Evolutionary conservation across 169 alveolate species (phyloP), one percentile per base, ranked within the genome.

Genomic region (Sarcocystis neurona): DNA sequence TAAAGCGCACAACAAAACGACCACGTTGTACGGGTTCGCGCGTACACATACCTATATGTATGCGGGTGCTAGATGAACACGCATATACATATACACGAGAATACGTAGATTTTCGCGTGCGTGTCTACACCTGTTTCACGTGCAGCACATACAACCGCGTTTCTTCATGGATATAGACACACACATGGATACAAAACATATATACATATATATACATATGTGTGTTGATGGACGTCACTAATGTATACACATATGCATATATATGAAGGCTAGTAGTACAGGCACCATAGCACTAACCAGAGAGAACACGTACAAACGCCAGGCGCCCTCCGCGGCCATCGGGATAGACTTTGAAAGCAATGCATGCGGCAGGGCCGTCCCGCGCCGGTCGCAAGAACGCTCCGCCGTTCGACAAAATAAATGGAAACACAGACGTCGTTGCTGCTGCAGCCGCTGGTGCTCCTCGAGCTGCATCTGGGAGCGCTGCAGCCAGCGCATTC

Each of bases 251-350:
- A n/a, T n/a, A n/a, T n/a, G n/a, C n/a, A n/a, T n/a, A n/a, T n/a
- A n/a, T n/a, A n/a, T n/a, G n/a, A n/a, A 58, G n/a, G 30, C 18
- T 58, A 2, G 4, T 5, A 10, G 70, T 4, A 32, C 18, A 58
- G 18, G 39, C 70, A 6, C 70, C 39, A 6, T 58, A 1, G 4
- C 2, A 32, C 75, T 18, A 27, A 84, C 89, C 89, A 5, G 90
- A 60, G 85, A 44, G 47, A 4, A 85, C 77, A 27, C 90, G 56
- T 0, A 79, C 48, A 27, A 70, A 89, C 30, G 85, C 92, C 2
- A 89, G 79, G 8, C 85, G 89, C 23, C 84, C 79, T 27, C 89
- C 89, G n/a, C 8, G 10, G 15, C 84, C 48, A 48, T 79, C 92
- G n/a, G 85, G 60, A 1, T 74, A 50, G 32, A 89, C 85, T 41